Evolutionary conservation across 2,329 filamentous ascomycete genomes (phyloP), one percentile per base, ranked within the genome.

Genomic region (Basipetospora sp.): DNA sequence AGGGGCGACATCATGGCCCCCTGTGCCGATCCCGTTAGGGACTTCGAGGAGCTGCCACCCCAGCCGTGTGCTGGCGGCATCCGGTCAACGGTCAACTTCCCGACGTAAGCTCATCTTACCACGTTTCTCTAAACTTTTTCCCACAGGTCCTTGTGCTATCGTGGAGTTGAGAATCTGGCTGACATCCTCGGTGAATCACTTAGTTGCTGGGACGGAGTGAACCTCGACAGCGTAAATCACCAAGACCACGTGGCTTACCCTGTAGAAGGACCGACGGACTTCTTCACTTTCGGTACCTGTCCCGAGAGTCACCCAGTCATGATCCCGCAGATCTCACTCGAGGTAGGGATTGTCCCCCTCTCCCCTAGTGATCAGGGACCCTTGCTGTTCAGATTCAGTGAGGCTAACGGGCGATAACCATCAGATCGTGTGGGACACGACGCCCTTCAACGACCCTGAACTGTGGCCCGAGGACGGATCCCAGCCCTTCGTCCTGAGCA

Each of bases 31-130:
- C 54, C 58, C 4, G 49, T 58, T 35, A 41, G 71, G 65, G 53
- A 53, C 33, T 49, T 48, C 8, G 50, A 52, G 69, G 66, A 28
- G 28, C 53, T 55, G 42, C 59, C 59, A 3, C 49, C 47, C 14
- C 49, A 46, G 16, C 50, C 56, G 8, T 64, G 61, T 44, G 58
- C 55, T 18, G 60, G 60, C 22, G 22, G 22, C 22, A 25, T 25
- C 22, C 54, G 65, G 67, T 63, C 67, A 48, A 67, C 63, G 46
- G 62, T 67, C 50, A 64, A 66, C 51, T 68, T 67, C 54, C 59
- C 59, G 3, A 53, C 55, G 39, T 77, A 78, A 60, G 77, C 77
- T 54, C 9, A 34, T 20, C 63, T 34, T 45, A 56, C 43, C 45
- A 55, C 26, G 57, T 62, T 34, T 57, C 58, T 14, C 53, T 65